Evolutionary conservation across 495 filamentous ascomycete genomes (phyloP).

Genomic region (Aspergillus bridgeri): DNA sequence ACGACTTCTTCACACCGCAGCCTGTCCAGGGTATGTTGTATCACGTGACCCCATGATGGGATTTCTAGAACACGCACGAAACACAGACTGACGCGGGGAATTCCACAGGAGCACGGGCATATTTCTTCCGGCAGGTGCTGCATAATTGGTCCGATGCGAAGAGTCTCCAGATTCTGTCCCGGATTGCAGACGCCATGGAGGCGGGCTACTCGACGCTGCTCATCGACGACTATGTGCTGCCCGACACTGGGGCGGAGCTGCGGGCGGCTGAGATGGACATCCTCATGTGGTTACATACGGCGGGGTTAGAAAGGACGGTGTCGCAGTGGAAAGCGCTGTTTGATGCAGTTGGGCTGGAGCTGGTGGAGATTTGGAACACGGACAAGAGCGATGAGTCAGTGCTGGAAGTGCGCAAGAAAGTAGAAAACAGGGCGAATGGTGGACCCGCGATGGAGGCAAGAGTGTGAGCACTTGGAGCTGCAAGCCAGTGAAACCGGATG

Average conservation of each 20-base stretch:
- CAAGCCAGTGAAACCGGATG: neutral
- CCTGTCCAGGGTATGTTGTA: slow-evolving; percentile 38
- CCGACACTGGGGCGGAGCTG: slow-evolving; percentile 30
- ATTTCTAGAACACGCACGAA: neutral
- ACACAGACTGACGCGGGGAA: neutral
- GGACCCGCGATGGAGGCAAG: neutral
- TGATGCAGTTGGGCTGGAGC: slow-evolving; percentile 31
- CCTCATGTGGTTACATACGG: slow-evolving; percentile 34
- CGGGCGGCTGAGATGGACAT: slow-evolving; percentile 32
- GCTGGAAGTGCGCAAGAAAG: slow-evolving; percentile 2
- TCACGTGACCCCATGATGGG: neutral
- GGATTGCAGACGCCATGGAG: slow-evolving; percentile 30
- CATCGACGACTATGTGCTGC: slow-evolving; percentile 39
- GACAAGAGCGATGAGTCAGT: slow-evolving; percentile 13
- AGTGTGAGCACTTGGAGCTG: neutral
- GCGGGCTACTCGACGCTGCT: slow-evolving; percentile 42
- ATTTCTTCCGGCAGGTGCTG: slow-evolving; percentile 38
- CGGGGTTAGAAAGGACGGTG: slow-evolving; percentile 35
- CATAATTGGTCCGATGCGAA: slow-evolving; percentile 36
- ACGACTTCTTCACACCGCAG: slow-evolving; percentile 44
- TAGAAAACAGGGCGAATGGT: neutral
- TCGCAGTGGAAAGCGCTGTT: slow-evolving; percentile 33
- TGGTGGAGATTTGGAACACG: slow-evolving; percentile 31
- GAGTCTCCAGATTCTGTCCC: slow-evolving; percentile 19
- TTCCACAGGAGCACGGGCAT: slow-evolving; percentile 34